phyloP scores from a whole-genome alignment of 495 filamentous ascomycete genomes.

The Xylaria acuta region DNA sequence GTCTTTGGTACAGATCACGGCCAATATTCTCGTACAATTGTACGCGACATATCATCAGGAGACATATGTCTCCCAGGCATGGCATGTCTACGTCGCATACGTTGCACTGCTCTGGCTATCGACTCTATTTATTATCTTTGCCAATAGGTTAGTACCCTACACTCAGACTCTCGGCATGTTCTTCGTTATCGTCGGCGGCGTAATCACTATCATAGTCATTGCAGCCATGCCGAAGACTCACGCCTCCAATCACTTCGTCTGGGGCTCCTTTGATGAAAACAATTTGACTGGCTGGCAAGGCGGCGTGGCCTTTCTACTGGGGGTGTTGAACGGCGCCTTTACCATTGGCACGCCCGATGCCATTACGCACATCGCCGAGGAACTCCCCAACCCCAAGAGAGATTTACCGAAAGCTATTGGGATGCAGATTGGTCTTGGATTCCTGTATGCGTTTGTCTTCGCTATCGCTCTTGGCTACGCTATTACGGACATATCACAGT shows the following conservation, averaged over 20 bases:
- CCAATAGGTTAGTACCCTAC: slow-evolving; percentile 69
- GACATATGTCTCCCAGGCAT: slow-evolving; percentile 62
- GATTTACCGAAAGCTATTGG: slow-evolving; percentile 70
- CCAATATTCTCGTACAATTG: slow-evolving; percentile 72
- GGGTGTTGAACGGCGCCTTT: slow-evolving; percentile 87
- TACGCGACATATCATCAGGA: slow-evolving; percentile 73
- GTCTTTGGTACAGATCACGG: slow-evolving; percentile 70
- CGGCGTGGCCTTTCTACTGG: slow-evolving; percentile 79
- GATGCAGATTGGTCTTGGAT: slow-evolving; percentile 64
- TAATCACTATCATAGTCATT: slow-evolving; percentile 76
- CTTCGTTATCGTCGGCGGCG: slow-evolving; percentile 70
- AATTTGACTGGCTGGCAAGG: slow-evolving; percentile 72
- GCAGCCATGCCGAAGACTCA: slow-evolving; percentile 74
- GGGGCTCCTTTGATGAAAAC: slow-evolving; percentile 59
- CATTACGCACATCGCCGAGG: slow-evolving; percentile 81
- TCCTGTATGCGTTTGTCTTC: slow-evolving; percentile 73
- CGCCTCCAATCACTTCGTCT: slow-evolving; percentile 62
- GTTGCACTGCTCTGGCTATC: slow-evolving; percentile 71
- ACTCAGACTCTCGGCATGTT: slow-evolving; percentile 72
- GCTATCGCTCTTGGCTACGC: slow-evolving; percentile 76
- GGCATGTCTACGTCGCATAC: slow-evolving; percentile 79
- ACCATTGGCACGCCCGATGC: slow-evolving; percentile 81
- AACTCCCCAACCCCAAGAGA: slow-evolving; percentile 69
- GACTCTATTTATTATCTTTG: slow-evolving; percentile 69
- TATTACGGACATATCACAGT: slow-evolving; percentile 66